Percentiles rank a stretch among this genome's conserved stretches.
Evolutionary conservation across 805 yeast genomes (phyloP).

Genomic region (Danielozyma ontarioensis): DNA sequence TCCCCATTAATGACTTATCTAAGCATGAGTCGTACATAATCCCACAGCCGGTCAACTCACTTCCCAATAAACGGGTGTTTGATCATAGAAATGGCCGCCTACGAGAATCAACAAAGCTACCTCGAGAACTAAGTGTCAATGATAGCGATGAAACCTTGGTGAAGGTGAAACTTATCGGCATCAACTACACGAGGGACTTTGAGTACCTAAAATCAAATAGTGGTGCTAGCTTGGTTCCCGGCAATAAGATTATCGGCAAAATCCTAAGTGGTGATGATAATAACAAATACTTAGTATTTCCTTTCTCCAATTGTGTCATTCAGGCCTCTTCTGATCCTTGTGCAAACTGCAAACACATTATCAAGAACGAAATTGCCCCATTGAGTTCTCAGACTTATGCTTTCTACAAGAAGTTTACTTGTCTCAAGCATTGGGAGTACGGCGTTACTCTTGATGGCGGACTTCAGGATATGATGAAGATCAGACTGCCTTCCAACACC

Average conservation of each 20-base stretch:
- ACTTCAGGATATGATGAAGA: slow-evolving; percentile 29
- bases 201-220: slow-evolving; percentile 5
- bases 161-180: slow-evolving; percentile 22
- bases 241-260: slow-evolving; percentile 28
- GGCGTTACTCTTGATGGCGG: slow-evolving; percentile 37
- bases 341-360: slow-evolving; percentile 13
- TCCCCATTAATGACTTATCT: background rate
- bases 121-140: slow-evolving; percentile 15
- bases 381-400: slow-evolving; percentile 4
- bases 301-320: slow-evolving; percentile 27
- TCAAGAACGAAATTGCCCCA: slow-evolving; percentile 1
- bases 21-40: slow-evolving; percentile 1
- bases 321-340: slow-evolving; percentile 14
- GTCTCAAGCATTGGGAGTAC: slow-evolving; percentile 19
- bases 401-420: slow-evolving; percentile 13
- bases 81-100: slow-evolving; percentile 13
- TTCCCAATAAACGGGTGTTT: slow-evolving; percentile 23
- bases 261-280: slow-evolving; percentile 10
- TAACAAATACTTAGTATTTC: slow-evolving; percentile 26
- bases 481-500: slow-evolving; percentile 18
- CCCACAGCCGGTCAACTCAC: slow-evolving; percentile 6
- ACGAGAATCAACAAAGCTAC: slow-evolving; percentile 20
- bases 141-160: slow-evolving; percentile 15
- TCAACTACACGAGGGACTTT: slow-evolving; percentile 25
- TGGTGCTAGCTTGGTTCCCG: slow-evolving; percentile 24